phyloP scores from a whole-genome alignment of 192 early-diverging fungal species.

The Umbelopsis isabellina region DNA sequence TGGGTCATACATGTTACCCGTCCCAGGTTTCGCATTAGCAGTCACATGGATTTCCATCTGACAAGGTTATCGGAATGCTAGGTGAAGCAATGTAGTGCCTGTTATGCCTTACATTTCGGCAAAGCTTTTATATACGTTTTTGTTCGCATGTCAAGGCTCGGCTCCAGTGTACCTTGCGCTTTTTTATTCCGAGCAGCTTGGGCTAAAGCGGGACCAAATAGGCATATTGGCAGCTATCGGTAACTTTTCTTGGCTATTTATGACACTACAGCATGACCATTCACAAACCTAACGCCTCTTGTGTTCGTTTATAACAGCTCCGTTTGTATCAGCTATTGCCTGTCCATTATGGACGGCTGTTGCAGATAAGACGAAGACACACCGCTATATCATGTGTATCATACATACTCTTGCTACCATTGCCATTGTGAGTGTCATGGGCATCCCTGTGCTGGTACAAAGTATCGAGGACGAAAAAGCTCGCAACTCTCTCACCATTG shows the following conservation, averaged over 20 bases:
- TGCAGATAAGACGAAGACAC: constrained; percentile 47
- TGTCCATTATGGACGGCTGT: constrained; percentile 51
- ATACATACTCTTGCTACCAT: constrained; percentile 44
- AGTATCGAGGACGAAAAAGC: constrained; percentile 24
- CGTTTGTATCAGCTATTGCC: constrained; percentile 49
- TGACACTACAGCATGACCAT: neutral
- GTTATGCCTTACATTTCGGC: constrained; percentile 44
- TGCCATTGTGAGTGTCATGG: constrained; percentile 46
- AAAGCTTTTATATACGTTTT: constrained; percentile 46
- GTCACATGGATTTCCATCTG: constrained; percentile 1
- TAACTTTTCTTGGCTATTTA: constrained; percentile 4
- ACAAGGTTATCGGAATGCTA: neutral
- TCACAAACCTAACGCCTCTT: neutral
- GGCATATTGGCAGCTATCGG: constrained; percentile 46
- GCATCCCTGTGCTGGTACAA: constrained; percentile 36
- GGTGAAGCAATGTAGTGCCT: neutral
- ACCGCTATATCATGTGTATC: constrained; percentile 45
- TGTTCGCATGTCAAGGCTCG: constrained; percentile 50
- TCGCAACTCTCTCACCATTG: constrained; percentile 26
- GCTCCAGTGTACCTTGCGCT: constrained; percentile 42
- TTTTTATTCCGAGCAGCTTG: constrained; percentile 44
- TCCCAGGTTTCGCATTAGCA: neutral
- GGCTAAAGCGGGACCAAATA: constrained; percentile 45
- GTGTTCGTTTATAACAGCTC: constrained; percentile 23
- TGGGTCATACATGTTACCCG: no score